Base-by-base conservation (phyloP, 495 filamentous ascomycete genomes). In the Bombardia bombarda region DNA sequence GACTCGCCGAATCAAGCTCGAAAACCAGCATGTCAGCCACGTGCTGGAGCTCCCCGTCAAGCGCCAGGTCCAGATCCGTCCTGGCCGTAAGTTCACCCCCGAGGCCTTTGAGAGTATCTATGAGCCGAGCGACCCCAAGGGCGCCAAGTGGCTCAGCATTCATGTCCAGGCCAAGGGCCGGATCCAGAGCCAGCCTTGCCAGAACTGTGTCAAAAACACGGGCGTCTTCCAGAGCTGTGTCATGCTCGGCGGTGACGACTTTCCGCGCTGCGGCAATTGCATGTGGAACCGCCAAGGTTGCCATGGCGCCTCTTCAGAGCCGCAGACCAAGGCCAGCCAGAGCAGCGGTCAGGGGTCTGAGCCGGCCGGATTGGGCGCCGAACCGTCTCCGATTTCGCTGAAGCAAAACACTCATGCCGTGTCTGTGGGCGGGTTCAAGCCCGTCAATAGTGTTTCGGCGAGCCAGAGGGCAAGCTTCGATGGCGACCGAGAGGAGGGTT, bases 241-340 rank as follows among this genome's bases (percentile, higher is more conserved):
- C 19, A 35, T 56, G 7, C 28, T 57, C 12, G 49, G 35, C 21
- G 48, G 40, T 28, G 37, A 38, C n/a, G 45, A 47, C 7, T 59
- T 61, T 31, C 45, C 47, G 1, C 45, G 49, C 10, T 65, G 62
- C 32, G 60, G 55, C 19, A 63, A 63, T 38, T 65, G 62, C 38
- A 57, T 63, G 32, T 63, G 60, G 60, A 54, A 47, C 35, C 42
- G 49, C 14, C 47, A 57, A 16, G 49, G 43, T 6, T 65, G 62
- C 44, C 45, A 43, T 21, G 40, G 14, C 36, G 17, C 31, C 22
- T 12, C 19, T 21, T 1, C 7, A 21, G 4, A 16, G 18, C 14
- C 23, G 10, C 23, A 7, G 13, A 14, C 41, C 32, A 43, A 36
- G 23, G 26, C 22, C 9, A 19, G 22, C 3, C 41, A 26, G 1